Evolutionary conservation across 768 basidiomycete genomes (phyloP).

Genomic region (Leccinum disarticulatum): DNA sequence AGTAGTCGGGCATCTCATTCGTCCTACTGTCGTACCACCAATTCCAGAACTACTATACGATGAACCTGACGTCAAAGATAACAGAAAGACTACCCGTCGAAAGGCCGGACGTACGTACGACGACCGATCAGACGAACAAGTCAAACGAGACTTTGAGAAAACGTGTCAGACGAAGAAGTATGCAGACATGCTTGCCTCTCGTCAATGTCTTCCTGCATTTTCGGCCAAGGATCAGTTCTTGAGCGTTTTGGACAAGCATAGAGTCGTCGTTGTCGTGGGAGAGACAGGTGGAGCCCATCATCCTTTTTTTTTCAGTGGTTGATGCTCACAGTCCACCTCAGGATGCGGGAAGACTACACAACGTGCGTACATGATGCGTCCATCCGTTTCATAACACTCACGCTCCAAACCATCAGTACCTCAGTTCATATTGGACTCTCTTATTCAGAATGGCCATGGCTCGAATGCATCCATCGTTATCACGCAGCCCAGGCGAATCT

Average conservation of each 20-base stretch:
- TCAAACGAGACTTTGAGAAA: conserved; percentile 53
- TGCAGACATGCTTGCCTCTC: conserved; percentile 48
- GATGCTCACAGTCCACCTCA: conserved; percentile 21
- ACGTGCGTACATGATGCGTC: conserved; percentile 38
- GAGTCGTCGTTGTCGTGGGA: conserved; percentile 83
- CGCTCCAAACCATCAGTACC: conserved; percentile 52
- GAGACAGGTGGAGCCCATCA: conserved; percentile 64
- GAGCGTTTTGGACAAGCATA: conserved; percentile 49
- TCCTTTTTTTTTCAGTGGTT: background rate
- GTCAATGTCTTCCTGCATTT: conserved; percentile 78
- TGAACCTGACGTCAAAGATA: background rate
- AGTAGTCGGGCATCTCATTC: conserved; percentile 48
- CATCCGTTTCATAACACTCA: background rate
- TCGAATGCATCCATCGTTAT: conserved; percentile 73
- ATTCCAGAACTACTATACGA: conserved; percentile 17
- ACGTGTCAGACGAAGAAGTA: conserved; percentile 51
- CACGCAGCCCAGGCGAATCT: conserved; percentile 87
- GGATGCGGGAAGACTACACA: conserved; percentile 94
- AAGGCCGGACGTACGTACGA: conserved; percentile 30
- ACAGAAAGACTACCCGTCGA: background rate
- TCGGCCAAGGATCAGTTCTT: conserved; percentile 63
- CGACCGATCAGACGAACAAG: conserved; percentile 44
- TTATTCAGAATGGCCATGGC: conserved; percentile 62
- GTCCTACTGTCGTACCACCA: conserved; percentile 12
- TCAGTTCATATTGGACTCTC: conserved; percentile 84